These are phyloP conservation scores for Cytospora paraplurivora DNA, from an alignment of 2,329 filamentous ascomycete genomes.

Conservation along the genomic window DNA sequence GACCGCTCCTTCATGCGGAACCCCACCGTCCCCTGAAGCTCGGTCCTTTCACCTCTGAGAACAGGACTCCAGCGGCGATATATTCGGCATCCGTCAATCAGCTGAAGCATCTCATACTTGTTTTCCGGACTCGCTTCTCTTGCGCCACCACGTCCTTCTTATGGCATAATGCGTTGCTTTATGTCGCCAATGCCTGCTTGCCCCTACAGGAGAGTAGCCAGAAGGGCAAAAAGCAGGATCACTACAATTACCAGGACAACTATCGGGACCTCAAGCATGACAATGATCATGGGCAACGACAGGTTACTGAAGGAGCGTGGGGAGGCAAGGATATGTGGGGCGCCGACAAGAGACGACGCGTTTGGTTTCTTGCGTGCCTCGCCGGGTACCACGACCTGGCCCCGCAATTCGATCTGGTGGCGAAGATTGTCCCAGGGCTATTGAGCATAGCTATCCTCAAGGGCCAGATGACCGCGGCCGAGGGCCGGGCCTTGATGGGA, in stretches of 20 bases:
- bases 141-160: slow-evolving; percentile 30
- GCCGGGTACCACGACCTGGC: slow-evolving; percentile 34
- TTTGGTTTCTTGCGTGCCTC: slow-evolving; percentile 36
- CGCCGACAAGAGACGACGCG: slow-evolving; percentile 29
- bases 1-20: slow-evolving; percentile 21
- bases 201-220: not conserved
- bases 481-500: slow-evolving; percentile 24
- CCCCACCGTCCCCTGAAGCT: not conserved
- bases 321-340: slow-evolving; percentile 16
- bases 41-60: slow-evolving; percentile 2
- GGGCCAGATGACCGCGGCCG: slow-evolving; percentile 24
- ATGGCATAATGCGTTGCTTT: slow-evolving; percentile 36
- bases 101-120: slow-evolving; percentile 30
- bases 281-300: too few relatives aligned
- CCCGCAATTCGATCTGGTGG: slow-evolving; percentile 32
- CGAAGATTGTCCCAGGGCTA: slow-evolving; percentile 34
- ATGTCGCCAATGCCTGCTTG: slow-evolving; percentile 35
- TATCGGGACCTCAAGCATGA: not conserved
- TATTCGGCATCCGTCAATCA: slow-evolving; percentile 30
- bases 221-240: not conserved
- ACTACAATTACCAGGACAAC: not conserved
- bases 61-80: slow-evolving; percentile 16
- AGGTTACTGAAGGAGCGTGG: not conserved
- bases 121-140: slow-evolving; percentile 22
- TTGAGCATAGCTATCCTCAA: slow-evolving; percentile 33